These are phyloP conservation scores for Tolypocladium nubicola DNA, from an alignment of 2,329 filamentous ascomycete genomes.

Conservation along the genomic window DNA sequence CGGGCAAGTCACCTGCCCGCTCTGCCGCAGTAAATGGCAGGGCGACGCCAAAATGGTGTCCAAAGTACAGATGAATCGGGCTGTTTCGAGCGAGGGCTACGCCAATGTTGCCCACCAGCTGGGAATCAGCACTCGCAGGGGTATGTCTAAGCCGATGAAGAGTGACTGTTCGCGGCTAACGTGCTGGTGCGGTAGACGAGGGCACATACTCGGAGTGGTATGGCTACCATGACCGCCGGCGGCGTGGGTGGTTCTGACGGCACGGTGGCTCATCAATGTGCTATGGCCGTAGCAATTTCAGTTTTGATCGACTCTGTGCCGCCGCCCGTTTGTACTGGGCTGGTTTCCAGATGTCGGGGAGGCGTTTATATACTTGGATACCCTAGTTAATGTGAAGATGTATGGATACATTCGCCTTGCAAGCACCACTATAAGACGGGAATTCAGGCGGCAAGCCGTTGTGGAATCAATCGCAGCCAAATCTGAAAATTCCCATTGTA, in stretches of 20 bases:
- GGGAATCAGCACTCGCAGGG: slow-evolving; percentile 43
- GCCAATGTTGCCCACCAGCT: slow-evolving; percentile 50
- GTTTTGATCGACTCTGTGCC: not conserved
- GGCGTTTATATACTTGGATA: no score
- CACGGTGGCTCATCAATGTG: not conserved
- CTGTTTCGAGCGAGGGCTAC: slow-evolving; percentile 41
- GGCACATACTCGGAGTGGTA: slow-evolving; percentile 6
- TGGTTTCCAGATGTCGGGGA: no score
- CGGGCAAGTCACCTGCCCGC: slow-evolving; percentile 44
- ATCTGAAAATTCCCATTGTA: no score
- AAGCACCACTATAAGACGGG: no score
- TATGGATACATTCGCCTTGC: not conserved
- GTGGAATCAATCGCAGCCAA: no score
- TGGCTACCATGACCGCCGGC: not conserved
- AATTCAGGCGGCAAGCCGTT: no score
- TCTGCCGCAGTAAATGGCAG: slow-evolving; percentile 49
- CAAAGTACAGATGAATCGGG: slow-evolving; percentile 30
- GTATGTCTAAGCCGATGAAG: slow-evolving; percentile 18
- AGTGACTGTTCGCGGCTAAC: not conserved
- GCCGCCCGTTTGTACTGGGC: not conserved
- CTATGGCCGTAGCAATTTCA: not conserved
- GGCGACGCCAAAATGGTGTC: slow-evolving; percentile 29
- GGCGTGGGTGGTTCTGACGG: not conserved
- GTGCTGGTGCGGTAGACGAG: not conserved
- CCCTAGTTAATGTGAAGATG: not conserved